Evolutionary conservation across 2,329 filamentous ascomycete species (phyloP).

Genomic region (Aspergillus novoparasiticus): DNA sequence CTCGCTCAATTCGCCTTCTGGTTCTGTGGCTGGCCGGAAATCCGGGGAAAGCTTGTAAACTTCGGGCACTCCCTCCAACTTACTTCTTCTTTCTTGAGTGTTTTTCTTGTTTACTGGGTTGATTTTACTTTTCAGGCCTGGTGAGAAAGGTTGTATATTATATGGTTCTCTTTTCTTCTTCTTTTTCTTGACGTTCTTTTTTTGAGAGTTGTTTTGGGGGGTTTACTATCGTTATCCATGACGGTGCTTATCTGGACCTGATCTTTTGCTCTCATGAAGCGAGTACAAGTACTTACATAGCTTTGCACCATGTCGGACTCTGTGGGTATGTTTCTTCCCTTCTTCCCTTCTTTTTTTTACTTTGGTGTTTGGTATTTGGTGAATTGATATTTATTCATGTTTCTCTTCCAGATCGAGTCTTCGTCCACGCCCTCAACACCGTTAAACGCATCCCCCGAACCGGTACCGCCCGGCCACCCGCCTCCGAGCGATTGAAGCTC

Average conservation of each 20-base stretch:
- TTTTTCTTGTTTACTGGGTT: neutral
- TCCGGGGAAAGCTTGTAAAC: neutral
- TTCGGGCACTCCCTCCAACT: neutral
- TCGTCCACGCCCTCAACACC: slow-evolving; percentile 97
- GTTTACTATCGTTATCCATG: slow-evolving; percentile 23
- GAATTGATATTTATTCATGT: neutral
- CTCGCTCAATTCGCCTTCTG: neutral
- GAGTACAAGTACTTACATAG: slow-evolving; percentile 21
- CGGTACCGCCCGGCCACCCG: slow-evolving; percentile 83
- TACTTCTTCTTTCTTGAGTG: neutral
- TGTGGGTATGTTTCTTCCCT: slow-evolving; percentile 40
- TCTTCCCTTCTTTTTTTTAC: neutral
- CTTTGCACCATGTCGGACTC: slow-evolving; percentile 49
- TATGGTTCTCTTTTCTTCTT: too few species aligned
- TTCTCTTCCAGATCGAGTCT: slow-evolving; percentile 78
- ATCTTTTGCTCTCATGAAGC: slow-evolving; percentile 37
- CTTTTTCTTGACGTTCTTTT: neutral
- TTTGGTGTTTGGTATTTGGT: neutral
- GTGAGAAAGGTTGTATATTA: neutral
- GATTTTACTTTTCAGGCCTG: too few species aligned
- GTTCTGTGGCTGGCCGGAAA: neutral
- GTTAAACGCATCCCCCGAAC: slow-evolving; percentile 97
- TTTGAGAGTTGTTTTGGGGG: neutral
- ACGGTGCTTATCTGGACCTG: slow-evolving; percentile 29
- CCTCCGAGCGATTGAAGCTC: slow-evolving; percentile 80